phyloP scores from a whole-genome alignment of 73 alveolate genomes.

The Paramecium sexaurelia region DNA sequence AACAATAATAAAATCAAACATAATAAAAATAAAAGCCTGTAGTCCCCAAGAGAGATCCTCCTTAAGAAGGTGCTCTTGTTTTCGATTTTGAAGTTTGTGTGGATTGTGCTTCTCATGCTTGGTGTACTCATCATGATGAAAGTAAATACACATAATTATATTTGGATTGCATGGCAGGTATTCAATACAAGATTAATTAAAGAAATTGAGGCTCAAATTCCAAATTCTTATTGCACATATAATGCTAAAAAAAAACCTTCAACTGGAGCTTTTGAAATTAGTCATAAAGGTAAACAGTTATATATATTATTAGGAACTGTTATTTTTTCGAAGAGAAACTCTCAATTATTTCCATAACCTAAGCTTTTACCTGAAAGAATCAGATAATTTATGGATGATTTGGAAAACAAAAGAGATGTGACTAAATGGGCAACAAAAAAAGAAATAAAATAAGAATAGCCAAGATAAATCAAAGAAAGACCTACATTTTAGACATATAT shows the following conservation, averaged over 20 bases:
- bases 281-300: constrained; percentile 41
- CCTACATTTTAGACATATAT: constrained; percentile 39
- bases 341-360: constrained; percentile 36
- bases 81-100: constrained; percentile 63
- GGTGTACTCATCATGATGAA: constrained; percentile 73
- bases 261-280: constrained; percentile 42
- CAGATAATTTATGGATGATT: background rate
- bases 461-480: constrained; percentile 29
- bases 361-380: background rate
- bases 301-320: background rate
- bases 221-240: background rate
- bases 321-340: constrained; percentile 6
- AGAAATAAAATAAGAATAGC: constrained; percentile 14
- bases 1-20: background rate
- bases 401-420: constrained; percentile 44
- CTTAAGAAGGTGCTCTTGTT: constrained; percentile 46
- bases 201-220: constrained; percentile 25
- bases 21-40: background rate
- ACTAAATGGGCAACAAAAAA: background rate
- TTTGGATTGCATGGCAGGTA: constrained; percentile 44
- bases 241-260: constrained; percentile 5
- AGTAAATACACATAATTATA: constrained; percentile 41
- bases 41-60: constrained; percentile 38
- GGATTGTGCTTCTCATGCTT: constrained; percentile 64
- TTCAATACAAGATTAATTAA: background rate